phyloP scores from a whole-genome alignment of 768 basidiomycete genomes.

The Hygrophoropsis aurantiaca region DNA sequence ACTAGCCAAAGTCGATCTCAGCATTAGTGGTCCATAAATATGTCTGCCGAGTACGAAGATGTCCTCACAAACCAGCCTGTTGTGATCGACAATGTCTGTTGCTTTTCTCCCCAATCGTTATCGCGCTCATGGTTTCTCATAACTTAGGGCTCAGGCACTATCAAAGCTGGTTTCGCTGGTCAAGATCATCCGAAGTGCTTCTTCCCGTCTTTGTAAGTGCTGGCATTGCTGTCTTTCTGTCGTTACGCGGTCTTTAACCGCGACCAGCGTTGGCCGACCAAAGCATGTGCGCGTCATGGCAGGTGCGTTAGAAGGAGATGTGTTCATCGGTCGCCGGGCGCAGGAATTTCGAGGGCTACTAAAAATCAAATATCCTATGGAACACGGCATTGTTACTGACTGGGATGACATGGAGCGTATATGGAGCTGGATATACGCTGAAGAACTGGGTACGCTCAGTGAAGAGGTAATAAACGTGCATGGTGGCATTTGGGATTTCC shows the following conservation, averaged over 20 bases:
- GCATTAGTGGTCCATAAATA: conserved; percentile 27
- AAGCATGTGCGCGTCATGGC: conserved; percentile 99
- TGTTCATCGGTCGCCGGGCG: conserved; percentile 92
- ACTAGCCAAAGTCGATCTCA: not conserved
- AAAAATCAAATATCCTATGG: conserved; percentile 99
- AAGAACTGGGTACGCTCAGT: conserved; percentile 91
- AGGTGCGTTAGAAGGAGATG: conserved; percentile 92
- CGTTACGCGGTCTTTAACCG: conserved; percentile 16
- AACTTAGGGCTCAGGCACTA: conserved; percentile 98
- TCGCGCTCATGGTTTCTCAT: conserved; percentile 22
- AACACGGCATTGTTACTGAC: conserved; percentile 97
- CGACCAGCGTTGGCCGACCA: conserved; percentile 84
- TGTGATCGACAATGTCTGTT: conserved; percentile 94
- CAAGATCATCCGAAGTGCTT: conserved; percentile 99
- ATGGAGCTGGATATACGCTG: conserved; percentile 97
- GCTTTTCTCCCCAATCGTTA: conserved; percentile 16
- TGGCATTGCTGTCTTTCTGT: conserved; percentile 32
- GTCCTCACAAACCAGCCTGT: conserved; percentile 98
- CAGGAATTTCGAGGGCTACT: conserved; percentile 95
- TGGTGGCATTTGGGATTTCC: not conserved
- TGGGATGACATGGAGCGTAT: conserved; percentile 99
- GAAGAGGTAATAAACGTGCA: conserved; percentile 72
- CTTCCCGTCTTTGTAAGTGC: conserved; percentile 95
- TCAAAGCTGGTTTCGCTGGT: conserved; percentile 98
- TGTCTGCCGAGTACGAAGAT: conserved; percentile 89